Evolutionary conservation across 352 stramenopile genomes (phyloP).

Genomic region (Ophiocytium majus): DNA sequence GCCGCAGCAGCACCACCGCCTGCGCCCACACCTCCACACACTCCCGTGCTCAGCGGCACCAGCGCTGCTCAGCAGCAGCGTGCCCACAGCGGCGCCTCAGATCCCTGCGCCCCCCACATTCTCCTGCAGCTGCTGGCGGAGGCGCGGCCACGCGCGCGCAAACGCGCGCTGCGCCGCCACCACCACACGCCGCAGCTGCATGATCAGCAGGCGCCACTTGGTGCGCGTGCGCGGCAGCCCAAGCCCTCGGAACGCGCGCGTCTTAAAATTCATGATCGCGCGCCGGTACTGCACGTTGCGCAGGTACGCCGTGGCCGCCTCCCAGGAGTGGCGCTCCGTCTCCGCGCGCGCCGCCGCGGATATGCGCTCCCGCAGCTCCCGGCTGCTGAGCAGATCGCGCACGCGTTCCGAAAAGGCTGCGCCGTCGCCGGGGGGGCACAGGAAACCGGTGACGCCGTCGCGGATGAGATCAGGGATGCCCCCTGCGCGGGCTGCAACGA

Average conservation of each 20-base stretch:
- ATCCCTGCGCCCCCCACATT: neutral
- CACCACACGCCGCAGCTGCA: neutral
- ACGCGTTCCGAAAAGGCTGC: constrained; percentile 49
- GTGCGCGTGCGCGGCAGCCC: constrained; percentile 40
- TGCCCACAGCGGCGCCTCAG: too few species aligned
- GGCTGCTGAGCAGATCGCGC: constrained; percentile 47
- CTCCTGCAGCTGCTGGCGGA: neutral
- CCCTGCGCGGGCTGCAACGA: constrained; percentile 67
- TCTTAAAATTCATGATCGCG: constrained; percentile 54
- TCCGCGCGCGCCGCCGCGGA: constrained; percentile 40
- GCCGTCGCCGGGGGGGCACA: constrained; percentile 51
- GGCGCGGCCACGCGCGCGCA: neutral
- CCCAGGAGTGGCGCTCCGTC: constrained; percentile 59
- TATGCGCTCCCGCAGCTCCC: constrained; percentile 42
- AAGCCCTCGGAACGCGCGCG: constrained; percentile 39
- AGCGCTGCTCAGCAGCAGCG: too few species aligned
- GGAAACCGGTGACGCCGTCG: constrained; percentile 60
- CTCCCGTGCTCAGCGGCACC: too few species aligned
- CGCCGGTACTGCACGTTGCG: constrained; percentile 61
- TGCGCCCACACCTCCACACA: too few species aligned
- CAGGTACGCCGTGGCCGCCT: constrained; percentile 57
- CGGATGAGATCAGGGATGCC: constrained; percentile 70
- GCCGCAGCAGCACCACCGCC: too few species aligned
- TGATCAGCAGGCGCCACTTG: constrained; percentile 20
- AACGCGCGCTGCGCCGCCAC: neutral